These are phyloP conservation scores for Prunus salicina DNA, from an alignment of 306 rosid species.

Conservation along the genomic window DNA sequence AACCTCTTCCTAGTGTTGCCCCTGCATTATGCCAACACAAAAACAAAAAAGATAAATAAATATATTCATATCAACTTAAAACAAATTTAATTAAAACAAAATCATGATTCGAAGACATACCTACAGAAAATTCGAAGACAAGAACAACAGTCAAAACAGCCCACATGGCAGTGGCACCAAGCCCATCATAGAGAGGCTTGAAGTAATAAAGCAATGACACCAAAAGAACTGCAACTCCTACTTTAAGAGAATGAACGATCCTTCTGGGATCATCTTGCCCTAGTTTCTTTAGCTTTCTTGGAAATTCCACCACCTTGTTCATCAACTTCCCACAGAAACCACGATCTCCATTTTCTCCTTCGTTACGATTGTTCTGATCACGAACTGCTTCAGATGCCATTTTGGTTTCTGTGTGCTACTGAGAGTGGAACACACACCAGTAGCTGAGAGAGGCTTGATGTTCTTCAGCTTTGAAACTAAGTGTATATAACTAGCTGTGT, in stretches of 20 bases:
- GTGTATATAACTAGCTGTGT: not conserved
- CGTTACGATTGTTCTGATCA: not conserved
- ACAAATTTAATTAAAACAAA: not conserved
- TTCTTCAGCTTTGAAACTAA: not conserved
- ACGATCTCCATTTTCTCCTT: not conserved
- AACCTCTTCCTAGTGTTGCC: slow-evolving; percentile 39
- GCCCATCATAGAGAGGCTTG: slow-evolving; percentile 19
- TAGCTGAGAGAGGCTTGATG: not conserved
- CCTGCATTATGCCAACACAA: slow-evolving; percentile 12
- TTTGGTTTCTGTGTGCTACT: not conserved
- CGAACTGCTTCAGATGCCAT: not conserved
- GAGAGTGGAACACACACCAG: not conserved
- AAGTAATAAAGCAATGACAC: slow-evolving; percentile 20
- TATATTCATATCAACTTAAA: too few relatives aligned
- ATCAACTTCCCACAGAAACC: not conserved
- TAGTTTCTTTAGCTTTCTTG: slow-evolving; percentile 12
- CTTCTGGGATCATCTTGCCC: slow-evolving; percentile 33
- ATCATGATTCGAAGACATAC: not conserved
- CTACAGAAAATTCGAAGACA: slow-evolving; percentile 28
- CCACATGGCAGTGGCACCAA: slow-evolving; percentile 25
- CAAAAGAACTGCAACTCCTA: slow-evolving; percentile 28
- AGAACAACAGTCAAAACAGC: slow-evolving; percentile 26
- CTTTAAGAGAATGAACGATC: slow-evolving; percentile 28
- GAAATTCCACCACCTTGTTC: not conserved
- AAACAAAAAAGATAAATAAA: not conserved